Base-by-base conservation (phyloP, 192 early-diverging fungal genomes). In the Pilaira anomala region DNA sequence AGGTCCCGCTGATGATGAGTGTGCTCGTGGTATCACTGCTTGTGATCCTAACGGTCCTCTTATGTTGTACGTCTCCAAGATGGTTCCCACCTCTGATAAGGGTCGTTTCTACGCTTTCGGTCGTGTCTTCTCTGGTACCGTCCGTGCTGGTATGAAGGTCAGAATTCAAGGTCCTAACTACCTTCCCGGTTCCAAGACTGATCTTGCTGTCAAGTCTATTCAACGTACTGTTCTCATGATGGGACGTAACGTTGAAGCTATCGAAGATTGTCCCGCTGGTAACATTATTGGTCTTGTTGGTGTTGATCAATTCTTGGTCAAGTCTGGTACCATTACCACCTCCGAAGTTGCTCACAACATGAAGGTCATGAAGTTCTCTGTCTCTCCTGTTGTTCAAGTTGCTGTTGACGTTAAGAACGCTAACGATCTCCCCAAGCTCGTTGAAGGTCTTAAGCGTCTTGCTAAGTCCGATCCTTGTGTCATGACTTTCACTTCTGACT, bases 361-460 rank as follows among this genome's bases (percentile, higher is more conserved):
- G 84, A 93, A 89, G 84, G 95, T 98, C 83, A 97, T 98, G 97
- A 96, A 96, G 86, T 98, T 97, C 91, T 96, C 94, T 54, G 95
- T 97, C 69, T 97, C 97, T 24, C 97, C 97, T 69, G 95, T 97
- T 85, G 94, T 98, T 60, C 85, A 87, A 75, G 87, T 97, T 52
- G 94, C 97, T 63, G 97, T 98, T 72, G 94, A 96, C 59, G 86
- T 87, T 81, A 96, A 95, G 90, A 96, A 97, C 85, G 87, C 94
- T 81, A 90, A 91, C 80, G 97, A 98, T 80, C 85, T 98, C 73
- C 97, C 97, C 76, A 98, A 98, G 91, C 84, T 98, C 58, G 89
- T 98, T 62, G 97, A 98, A 84, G 97, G 97, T 87, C 91, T 98
- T 41, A 98, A 98, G 87, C 95, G 96, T 87, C 84, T 98, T 26